These are phyloP conservation scores for Cucurbita pepo DNA, from an alignment of 306 rosid species.

Conservation along the genomic window DNA sequence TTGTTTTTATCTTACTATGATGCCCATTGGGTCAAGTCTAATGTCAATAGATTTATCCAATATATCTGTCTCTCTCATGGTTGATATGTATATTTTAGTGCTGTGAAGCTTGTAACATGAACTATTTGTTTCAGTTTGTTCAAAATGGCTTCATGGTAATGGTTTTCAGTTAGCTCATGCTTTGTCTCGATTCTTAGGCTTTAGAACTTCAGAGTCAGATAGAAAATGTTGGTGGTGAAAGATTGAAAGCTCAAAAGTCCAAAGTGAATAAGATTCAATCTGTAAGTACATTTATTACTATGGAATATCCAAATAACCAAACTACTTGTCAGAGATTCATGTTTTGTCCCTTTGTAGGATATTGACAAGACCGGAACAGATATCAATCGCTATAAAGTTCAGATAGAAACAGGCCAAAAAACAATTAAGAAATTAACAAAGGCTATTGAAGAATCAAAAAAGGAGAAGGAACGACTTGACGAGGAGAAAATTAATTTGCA, in stretches of 20 bases:
- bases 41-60: neutral
- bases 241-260: constrained; percentile 57
- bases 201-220: constrained; percentile 57
- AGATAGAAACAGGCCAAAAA: constrained; percentile 75
- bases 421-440: constrained; percentile 66
- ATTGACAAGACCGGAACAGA: constrained; percentile 67
- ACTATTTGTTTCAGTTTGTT: neutral
- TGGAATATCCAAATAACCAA: constrained; percentile 6
- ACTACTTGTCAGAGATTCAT: constrained; percentile 11
- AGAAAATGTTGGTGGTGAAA: constrained; percentile 90
- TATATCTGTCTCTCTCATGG: neutral
- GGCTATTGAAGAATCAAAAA: constrained; percentile 69
- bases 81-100: neutral
- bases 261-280: constrained; percentile 76
- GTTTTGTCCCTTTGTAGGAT: constrained; percentile 36
- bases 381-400: constrained; percentile 80
- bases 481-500: constrained; percentile 50
- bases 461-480: constrained; percentile 51
- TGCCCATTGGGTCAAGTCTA: neutral
- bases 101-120: neutral
- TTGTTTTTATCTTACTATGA: neutral
- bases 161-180: neutral
- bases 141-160: neutral
- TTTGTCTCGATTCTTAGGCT: constrained; percentile 31
- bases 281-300: constrained; percentile 34